phyloP scores from a whole-genome alignment of 75 land plant species.

The Pinus albicaulis region DNA sequence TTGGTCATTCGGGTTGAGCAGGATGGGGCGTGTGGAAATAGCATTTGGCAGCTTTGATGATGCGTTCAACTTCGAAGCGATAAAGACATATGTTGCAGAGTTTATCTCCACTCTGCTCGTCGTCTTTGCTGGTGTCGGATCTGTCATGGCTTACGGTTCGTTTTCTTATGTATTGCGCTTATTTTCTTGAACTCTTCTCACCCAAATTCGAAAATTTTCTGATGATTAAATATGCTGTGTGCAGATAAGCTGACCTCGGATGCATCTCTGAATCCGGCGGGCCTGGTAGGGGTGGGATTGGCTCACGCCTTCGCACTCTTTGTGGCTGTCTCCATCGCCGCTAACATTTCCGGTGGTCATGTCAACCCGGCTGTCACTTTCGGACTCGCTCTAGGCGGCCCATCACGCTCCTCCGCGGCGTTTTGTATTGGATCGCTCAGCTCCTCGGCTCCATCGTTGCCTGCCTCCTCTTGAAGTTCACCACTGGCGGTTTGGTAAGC shows the following conservation, averaged over 20 bases:
- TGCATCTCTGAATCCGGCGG: slow-evolving; percentile 45
- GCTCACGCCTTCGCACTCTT: slow-evolving; percentile 67
- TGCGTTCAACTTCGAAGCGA: slow-evolving; percentile 30
- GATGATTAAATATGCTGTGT: background rate
- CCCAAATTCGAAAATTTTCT: too few relatives aligned
- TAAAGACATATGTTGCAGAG: slow-evolving; percentile 61
- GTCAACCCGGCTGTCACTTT: slow-evolving; percentile 81
- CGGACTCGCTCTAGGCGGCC: slow-evolving; percentile 64
- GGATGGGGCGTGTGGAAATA: slow-evolving; percentile 7
- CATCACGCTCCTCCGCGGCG: slow-evolving; percentile 61
- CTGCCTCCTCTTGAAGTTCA: slow-evolving; percentile 46
- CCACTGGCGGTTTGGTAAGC: slow-evolving; percentile 34
- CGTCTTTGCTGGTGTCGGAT: slow-evolving; percentile 64
- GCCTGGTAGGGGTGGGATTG: slow-evolving; percentile 57
- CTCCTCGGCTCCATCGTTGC: slow-evolving; percentile 56
- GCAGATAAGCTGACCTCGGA: slow-evolving; percentile 47
- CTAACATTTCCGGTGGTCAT: slow-evolving; percentile 83
- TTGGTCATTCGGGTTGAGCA: too few relatives aligned
- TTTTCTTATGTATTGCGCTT: background rate
- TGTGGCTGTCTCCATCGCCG: slow-evolving; percentile 52
- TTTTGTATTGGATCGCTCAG: slow-evolving; percentile 82
- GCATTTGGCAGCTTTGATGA: slow-evolving; percentile 51
- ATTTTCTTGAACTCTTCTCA: background rate
- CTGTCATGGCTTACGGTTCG: slow-evolving; percentile 49
- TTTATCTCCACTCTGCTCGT: slow-evolving; percentile 63